phyloP scores from a whole-genome alignment of 2,329 filamentous ascomycete species.

The Paracoccidioides brasiliensis region DNA sequence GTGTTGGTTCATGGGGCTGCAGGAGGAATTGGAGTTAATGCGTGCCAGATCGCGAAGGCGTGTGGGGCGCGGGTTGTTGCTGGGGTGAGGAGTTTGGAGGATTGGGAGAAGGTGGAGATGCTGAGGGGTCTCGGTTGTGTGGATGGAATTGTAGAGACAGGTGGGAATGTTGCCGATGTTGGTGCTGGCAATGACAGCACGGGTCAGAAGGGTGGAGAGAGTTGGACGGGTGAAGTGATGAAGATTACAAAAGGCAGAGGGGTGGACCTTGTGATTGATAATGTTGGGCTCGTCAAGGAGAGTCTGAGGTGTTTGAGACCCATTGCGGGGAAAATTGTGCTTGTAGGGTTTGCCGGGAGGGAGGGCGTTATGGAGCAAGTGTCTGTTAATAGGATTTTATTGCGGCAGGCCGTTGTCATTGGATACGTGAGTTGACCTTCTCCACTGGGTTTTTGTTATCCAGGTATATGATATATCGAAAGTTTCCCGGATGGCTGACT shows the following conservation, averaged over 20 bases:
- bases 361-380: constrained; percentile 42
- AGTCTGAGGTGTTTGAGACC: constrained; percentile 40
- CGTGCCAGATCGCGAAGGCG: constrained; percentile 43
- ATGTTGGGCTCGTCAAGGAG: constrained; percentile 43
- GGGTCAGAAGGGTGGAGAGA: constrained; percentile 10
- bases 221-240: constrained; percentile 43
- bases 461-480: neutral
- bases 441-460: neutral
- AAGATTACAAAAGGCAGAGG: constrained; percentile 36
- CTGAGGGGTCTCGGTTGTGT: constrained; percentile 4
- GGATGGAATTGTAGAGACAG: constrained; percentile 8
- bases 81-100: constrained; percentile 36
- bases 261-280: constrained; percentile 46
- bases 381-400: constrained; percentile 41
- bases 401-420: constrained; percentile 41
- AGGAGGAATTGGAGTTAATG: constrained; percentile 43
- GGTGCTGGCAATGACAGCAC: neutral
- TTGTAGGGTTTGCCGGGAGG: constrained; percentile 47
- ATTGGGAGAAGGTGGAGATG: constrained; percentile 7
- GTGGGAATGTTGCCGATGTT: neutral
- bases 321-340: constrained; percentile 41
- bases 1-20: constrained; percentile 44
- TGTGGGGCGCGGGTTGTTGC: constrained; percentile 42
- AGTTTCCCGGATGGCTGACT: neutral
- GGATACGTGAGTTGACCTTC: constrained; percentile 31